These are phyloP conservation scores for Penicillium sp. DNA, from an alignment of 2,329 filamentous ascomycete species.

Conservation along the genomic window DNA sequence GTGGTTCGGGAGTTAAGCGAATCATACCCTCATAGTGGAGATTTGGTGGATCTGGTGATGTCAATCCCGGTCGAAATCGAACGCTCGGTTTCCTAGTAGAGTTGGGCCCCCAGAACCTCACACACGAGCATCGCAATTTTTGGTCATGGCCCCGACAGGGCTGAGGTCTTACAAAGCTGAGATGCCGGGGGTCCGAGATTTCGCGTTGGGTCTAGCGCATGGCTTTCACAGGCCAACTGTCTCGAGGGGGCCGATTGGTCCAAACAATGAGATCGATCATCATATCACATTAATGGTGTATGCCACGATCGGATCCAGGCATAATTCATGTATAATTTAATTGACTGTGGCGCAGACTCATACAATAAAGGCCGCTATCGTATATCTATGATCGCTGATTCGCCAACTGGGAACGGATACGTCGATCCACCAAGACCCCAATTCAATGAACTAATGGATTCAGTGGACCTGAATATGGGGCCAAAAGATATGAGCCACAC, in stretches of 20 bases:
- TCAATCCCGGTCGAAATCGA: constrained; percentile 4
- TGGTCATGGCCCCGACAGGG: background rate
- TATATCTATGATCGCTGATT: background rate
- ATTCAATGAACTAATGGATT: background rate
- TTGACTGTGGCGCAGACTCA: background rate
- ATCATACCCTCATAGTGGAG: constrained; percentile 14
- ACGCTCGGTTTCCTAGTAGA: background rate
- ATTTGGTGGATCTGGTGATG: constrained; percentile 17
- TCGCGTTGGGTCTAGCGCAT: background rate
- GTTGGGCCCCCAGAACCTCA: background rate
- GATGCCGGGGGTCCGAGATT: background rate
- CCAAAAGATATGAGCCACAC: background rate
- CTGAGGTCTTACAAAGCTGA: background rate
- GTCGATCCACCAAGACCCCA: background rate
- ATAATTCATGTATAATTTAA: background rate
- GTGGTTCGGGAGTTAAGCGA: constrained; percentile 9
- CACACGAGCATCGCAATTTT: background rate
- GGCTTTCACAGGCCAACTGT: background rate
- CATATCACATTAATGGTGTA: background rate
- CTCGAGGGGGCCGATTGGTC: background rate
- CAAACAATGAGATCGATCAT: background rate
- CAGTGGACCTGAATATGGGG: background rate
- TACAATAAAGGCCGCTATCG: background rate
- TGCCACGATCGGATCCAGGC: background rate
- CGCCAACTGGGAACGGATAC: background rate